Base-by-base conservation (phyloP, 1,284 basidiomycete species). In the Kalmanozyma brasiliensis region DNA sequence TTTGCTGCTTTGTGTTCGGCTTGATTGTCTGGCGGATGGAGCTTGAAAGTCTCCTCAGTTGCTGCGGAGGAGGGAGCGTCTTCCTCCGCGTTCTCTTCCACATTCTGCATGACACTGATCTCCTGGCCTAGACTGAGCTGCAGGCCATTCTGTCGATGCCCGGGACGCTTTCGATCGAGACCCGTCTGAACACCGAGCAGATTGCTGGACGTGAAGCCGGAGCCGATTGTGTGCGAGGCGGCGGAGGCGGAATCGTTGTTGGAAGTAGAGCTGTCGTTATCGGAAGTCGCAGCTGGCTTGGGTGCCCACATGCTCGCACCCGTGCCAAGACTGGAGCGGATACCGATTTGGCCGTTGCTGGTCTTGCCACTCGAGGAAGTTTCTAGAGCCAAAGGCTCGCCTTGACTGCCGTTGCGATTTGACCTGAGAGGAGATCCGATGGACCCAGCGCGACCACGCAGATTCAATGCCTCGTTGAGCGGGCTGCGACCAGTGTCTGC, bases 261-360 rank as follows among this genome's bases (percentile, higher is more conserved):
- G 9, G 48, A 47, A 4, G 53, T 20, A 8, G 46, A 36, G 48
- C 13, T 47, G 35, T 38, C 29, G 30, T 30, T 32, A 9, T 24
- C 22, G 19, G 48, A 29, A 34, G 47, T 13, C 8, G 48, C 26
- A 29, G 60, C 48, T 4, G 64, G 32, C n/a, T 68, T 65, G 34
- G 59, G 58, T 1, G 71, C 72, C 74, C 72, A 74, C 43, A 58
- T 69, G 42, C 73, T 73, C 9, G 65, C 62, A 24, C 59, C 42
- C 19, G 62, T 69, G 14, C 58, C 60, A 9, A 72, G 52, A 0
- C 58, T 61, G 5, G 66, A 68, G 17, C 63, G 52, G n/a, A 65
- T 58, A 26, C 38, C 72, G 30, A 71, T 68, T 52, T 72, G 60
- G 9, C 41, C 48, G 23, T 30, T 43, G 3, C 38, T 46, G 5